A percentile compares a stretch with the other conserved stretches of the same genome.
Conservation (phyloP, 306 rosid species). For the Oemleria cerasiformis region DNA sequence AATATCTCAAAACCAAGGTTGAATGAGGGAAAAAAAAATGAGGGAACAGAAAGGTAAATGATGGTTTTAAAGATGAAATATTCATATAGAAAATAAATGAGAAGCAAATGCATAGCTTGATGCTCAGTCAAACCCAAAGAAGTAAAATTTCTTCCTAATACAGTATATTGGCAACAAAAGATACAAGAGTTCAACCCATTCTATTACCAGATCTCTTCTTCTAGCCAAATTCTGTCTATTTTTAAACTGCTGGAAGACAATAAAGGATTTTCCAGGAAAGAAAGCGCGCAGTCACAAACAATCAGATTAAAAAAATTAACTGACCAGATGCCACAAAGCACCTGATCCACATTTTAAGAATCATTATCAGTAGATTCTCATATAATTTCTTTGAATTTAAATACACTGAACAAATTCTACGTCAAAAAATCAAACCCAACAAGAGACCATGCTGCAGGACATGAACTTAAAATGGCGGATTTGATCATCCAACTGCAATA, state of each 20-base stretch:
- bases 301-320: neutral
- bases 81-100: neutral
- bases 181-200: neutral
- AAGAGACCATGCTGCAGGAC: no score
- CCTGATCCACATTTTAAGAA: neutral
- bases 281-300: neutral
- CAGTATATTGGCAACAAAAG: neutral
- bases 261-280: neutral
- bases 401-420: no score
- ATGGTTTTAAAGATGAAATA: neutral
- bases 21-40: neutral
- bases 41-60: neutral
- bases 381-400: slow-evolving; percentile 1
- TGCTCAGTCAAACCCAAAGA: neutral
- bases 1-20: neutral
- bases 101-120: neutral
- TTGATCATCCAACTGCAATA: no score
- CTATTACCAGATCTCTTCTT: neutral
- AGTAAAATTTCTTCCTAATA: neutral
- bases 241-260: neutral
- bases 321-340: neutral
- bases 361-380: neutral
- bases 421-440: no score
- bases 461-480: no score
- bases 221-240: neutral